Percentiles rank a stretch among this genome's conserved stretches.
These are phyloP conservation scores for Coleophoma eucalyptorum DNA, from an alignment of 2,329 filamentous ascomycete species.

Conservation along the genomic window DNA sequence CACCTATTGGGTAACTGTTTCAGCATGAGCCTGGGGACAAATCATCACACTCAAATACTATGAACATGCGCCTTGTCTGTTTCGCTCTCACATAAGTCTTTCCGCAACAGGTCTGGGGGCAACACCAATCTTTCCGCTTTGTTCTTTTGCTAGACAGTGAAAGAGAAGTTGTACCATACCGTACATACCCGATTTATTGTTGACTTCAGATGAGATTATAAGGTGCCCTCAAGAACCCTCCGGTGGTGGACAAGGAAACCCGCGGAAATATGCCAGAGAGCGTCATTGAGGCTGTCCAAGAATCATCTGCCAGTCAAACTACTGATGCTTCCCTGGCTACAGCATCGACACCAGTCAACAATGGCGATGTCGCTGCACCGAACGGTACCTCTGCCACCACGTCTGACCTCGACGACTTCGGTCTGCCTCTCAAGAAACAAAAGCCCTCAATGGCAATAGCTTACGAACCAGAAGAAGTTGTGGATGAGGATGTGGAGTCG, in stretches of 20 bases:
- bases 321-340: slow-evolving; percentile 9
- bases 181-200: too few species aligned
- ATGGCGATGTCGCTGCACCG: slow-evolving; percentile 12
- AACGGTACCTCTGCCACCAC: not conserved
- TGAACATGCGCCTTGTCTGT: too few species aligned
- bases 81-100: too few species aligned
- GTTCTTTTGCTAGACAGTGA: too few species aligned
- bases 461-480: slow-evolving; percentile 8
- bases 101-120: too few species aligned
- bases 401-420: slow-evolving; percentile 65
- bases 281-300: slow-evolving; percentile 11
- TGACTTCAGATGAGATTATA: not conserved
- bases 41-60: too few species aligned
- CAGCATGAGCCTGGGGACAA: not conserved
- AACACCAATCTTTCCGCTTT: too few species aligned
- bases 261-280: slow-evolving; percentile 23
- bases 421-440: slow-evolving; percentile 57
- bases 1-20: not conserved
- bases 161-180: too few species aligned
- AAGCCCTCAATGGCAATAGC: slow-evolving; percentile 25
- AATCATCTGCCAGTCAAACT: too few species aligned
- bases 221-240: not conserved
- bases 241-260: slow-evolving; percentile 14
- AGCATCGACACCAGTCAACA: slow-evolving; percentile 5
- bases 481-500: slow-evolving; percentile 12